Percentiles rank a stretch among this genome's conserved stretches.
phyloP scores from a whole-genome alignment of 2,329 filamentous ascomycete species.

The Penicillium rolfsii region DNA sequence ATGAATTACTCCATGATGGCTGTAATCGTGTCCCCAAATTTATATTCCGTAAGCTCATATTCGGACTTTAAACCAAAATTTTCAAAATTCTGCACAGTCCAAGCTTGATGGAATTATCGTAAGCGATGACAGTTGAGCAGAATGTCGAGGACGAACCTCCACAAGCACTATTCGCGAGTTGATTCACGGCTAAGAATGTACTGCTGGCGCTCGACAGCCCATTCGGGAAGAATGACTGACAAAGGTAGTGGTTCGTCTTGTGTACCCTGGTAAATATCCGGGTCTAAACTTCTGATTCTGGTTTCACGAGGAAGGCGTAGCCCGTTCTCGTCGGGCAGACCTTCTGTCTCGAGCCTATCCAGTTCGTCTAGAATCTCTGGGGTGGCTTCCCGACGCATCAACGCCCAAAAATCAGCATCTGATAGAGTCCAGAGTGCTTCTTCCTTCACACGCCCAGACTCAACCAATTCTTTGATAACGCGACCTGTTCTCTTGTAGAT shows the following conservation, averaged over 20 bases:
- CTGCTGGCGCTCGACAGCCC: conserved; percentile 2
- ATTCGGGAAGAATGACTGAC: background rate
- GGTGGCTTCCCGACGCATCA: background rate
- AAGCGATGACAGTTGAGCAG: background rate
- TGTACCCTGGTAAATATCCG: background rate
- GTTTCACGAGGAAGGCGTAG: background rate
- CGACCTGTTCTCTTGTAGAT: conserved; percentile 40
- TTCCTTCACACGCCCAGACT: background rate
- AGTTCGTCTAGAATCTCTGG: background rate
- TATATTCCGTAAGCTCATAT: too few species aligned
- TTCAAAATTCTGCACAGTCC: too few species aligned
- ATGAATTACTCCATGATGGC: too few species aligned
- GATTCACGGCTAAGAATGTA: background rate
- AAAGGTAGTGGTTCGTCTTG: background rate
- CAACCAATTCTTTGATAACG: conserved; percentile 37
- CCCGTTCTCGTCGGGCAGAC: conserved; percentile 1
- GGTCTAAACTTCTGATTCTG: background rate
- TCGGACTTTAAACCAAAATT: too few species aligned
- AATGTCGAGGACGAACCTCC: background rate
- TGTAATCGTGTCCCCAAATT: too few species aligned
- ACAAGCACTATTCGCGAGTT: background rate
- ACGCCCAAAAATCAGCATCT: background rate
- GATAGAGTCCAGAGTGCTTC: background rate
- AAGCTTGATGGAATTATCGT: background rate
- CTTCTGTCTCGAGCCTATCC: background rate